Conservation (phyloP, 2,329 filamentous ascomycete species). For the Celoporthe dispersa region DNA sequence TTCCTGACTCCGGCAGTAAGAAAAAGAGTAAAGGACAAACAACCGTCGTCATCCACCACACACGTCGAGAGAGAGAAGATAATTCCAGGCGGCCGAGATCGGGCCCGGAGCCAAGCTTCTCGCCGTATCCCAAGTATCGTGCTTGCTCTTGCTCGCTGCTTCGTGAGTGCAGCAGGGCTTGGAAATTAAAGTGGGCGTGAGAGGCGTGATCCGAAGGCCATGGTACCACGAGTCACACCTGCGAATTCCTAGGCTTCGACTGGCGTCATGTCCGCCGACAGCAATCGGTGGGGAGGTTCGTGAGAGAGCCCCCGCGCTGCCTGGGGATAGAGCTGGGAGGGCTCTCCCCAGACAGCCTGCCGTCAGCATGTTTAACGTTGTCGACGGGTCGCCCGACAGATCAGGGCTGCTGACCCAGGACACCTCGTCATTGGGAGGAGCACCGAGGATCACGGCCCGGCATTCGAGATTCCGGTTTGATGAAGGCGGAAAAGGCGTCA, state of each 20-base stretch:
- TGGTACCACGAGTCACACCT: background rate
- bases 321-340: background rate
- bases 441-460: constrained; percentile 1
- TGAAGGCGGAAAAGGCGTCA: constrained; percentile 22
- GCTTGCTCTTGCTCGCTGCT: constrained; percentile 7
- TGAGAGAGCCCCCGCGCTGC: background rate
- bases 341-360: background rate
- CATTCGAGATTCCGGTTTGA: constrained; percentile 14
- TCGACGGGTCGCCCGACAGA: background rate
- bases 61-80: constrained; percentile 10
- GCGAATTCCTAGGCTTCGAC: background rate
- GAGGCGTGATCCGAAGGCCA: background rate
- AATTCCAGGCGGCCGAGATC: constrained; percentile 13
- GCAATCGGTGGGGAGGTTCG: background rate
- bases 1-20: constrained; percentile 29
- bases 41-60: constrained; percentile 12
- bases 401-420: background rate
- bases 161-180: background rate
- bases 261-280: background rate
- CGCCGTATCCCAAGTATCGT: constrained; percentile 9
- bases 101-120: constrained; percentile 1
- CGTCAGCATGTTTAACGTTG: background rate
- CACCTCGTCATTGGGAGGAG: background rate
- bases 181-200: constrained; percentile 13
- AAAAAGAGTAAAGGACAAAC: constrained; percentile 15